phyloP scores from a whole-genome alignment of 805 yeast species.

The Lipomyces lipofer region DNA sequence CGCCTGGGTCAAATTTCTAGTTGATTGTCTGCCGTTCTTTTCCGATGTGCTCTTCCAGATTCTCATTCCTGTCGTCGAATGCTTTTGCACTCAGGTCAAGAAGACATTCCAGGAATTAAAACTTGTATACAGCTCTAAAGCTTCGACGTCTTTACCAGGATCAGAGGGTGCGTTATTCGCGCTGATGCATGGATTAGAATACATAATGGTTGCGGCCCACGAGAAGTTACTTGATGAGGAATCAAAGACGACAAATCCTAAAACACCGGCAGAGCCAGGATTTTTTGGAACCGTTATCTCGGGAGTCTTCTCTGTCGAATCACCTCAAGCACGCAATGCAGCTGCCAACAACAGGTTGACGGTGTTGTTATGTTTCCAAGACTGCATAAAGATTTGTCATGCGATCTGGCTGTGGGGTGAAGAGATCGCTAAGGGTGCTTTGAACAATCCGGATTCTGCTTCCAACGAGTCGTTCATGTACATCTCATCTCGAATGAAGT shows the following conservation, averaged over 20 bases:
- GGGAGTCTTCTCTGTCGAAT: slow-evolving; percentile 75
- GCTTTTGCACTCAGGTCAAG: slow-evolving; percentile 47
- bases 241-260: slow-evolving; percentile 21
- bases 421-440: slow-evolving; percentile 26
- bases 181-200: slow-evolving; percentile 62
- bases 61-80: slow-evolving; percentile 54
- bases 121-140: slow-evolving; percentile 16
- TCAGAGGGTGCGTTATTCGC: slow-evolving; percentile 44
- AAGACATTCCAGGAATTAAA: slow-evolving; percentile 39
- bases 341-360: slow-evolving; percentile 57
- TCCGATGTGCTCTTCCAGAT: slow-evolving; percentile 57
- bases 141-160: slow-evolving; percentile 8
- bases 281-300: slow-evolving; percentile 58
- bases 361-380: slow-evolving; percentile 63
- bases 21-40: slow-evolving; percentile 54
- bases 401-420: slow-evolving; percentile 75
- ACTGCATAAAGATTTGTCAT: slow-evolving; percentile 55
- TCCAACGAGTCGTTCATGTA: slow-evolving; percentile 44
- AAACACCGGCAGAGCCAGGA: slow-evolving; percentile 46
- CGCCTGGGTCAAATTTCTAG: slow-evolving; percentile 53
- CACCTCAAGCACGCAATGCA: slow-evolving; percentile 47
- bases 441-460: slow-evolving; percentile 29
- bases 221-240: slow-evolving; percentile 39
- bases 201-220: slow-evolving; percentile 60
- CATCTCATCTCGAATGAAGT: slow-evolving; percentile 62